Percentiles rank a stretch among this genome's conserved stretches.
Conservation (phyloP, 495 filamentous ascomycete species). For the Xylaria acuta region DNA sequence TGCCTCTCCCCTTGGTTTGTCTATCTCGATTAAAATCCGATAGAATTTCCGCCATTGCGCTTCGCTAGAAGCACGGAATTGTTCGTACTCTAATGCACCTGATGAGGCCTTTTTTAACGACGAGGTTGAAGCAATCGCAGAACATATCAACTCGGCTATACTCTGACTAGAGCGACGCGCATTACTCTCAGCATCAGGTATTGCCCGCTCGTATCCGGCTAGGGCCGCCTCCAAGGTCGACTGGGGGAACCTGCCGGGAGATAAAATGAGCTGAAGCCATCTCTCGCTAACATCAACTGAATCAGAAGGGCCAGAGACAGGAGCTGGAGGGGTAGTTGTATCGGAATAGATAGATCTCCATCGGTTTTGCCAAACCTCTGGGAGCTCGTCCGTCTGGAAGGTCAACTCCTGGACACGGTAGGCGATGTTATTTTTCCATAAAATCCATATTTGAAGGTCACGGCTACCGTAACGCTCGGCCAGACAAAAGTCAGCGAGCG, state of each 20-base stretch:
- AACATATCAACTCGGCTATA: slow-evolving; percentile 72
- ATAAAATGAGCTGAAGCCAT: slow-evolving; percentile 78
- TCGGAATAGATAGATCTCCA: slow-evolving; percentile 79
- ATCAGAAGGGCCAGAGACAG: slow-evolving; percentile 63
- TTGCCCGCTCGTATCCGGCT: slow-evolving; percentile 70
- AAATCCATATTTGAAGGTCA: slow-evolving; percentile 73
- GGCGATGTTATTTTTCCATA: slow-evolving; percentile 84
- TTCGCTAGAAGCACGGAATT: slow-evolving; percentile 72
- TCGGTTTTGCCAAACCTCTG: slow-evolving; percentile 66
- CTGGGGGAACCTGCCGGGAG: slow-evolving; percentile 76
- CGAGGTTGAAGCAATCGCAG: slow-evolving; percentile 68
- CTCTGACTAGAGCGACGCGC: slow-evolving; percentile 51
- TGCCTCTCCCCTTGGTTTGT: slow-evolving; percentile 81
- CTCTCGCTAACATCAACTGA: slow-evolving; percentile 68
- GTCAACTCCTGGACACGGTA: slow-evolving; percentile 70
- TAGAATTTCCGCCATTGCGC: slow-evolving; percentile 91
- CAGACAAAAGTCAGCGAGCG: slow-evolving; percentile 81
- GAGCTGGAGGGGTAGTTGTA: slow-evolving; percentile 60
- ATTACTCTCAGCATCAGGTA: slow-evolving; percentile 49
- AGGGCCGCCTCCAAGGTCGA: slow-evolving; percentile 85
- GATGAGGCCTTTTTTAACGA: slow-evolving; percentile 63
- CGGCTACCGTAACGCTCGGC: slow-evolving; percentile 47
- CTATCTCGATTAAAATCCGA: slow-evolving; percentile 81
- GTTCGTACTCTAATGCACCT: slow-evolving; percentile 73
- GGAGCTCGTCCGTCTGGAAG: slow-evolving; percentile 40